Base-by-base conservation (phyloP, 2,329 filamentous ascomycete species). In the Ophiostoma novo-ulmi region DNA sequence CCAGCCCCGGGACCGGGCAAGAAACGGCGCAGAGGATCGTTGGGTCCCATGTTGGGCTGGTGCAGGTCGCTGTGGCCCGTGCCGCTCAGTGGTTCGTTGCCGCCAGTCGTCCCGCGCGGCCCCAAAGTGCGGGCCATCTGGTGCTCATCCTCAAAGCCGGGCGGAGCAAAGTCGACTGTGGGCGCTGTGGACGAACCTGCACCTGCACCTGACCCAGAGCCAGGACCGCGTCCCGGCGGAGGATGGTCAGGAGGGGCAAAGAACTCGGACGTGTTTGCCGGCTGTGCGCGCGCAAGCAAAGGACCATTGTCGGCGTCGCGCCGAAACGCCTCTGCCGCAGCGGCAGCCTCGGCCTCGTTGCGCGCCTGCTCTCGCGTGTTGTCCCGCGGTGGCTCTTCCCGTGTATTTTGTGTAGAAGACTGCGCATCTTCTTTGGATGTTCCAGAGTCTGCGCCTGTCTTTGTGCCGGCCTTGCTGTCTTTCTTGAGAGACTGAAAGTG, bases 121-220 rank as follows among this genome's bases (percentile, higher is more conserved):
- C 52, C 52, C 1, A 55, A 14, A 22, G 89, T 91, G 0, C 88
- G 84, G 73, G 91, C 88, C 72, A 97, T 85, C 73, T 97, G 92
- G 76, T 93, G 90, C 77, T 97, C 93, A 78, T 99, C 94, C 74
- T 98, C 95, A 74, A 98, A 98, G 26, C 88, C 92, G 0, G 95
- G 95, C 0, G 94, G 94, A 0, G 90, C 88, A 74, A 97, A 93
- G 74, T 94, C 91, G 11, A 84, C 88, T 0, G 85, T 5, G 81
- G 0, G 94, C 93, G 20, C 31, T 2, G 61, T 8, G 10, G 63
- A 36, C 61, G 31, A 65, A 7, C n/a, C 3, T 31, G 31, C 31
- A 31, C 31, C 31, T 31, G 31, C 31, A 31, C 31, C 58, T n/a
- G 38, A 13, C 2, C 38, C 38, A 13, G 38, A 39, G 38, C 38